Evolutionary conservation across 2,329 filamentous ascomycete species (phyloP), one percentile per base, ranked within the genome.

Genomic region (Fusarium sp.): DNA sequence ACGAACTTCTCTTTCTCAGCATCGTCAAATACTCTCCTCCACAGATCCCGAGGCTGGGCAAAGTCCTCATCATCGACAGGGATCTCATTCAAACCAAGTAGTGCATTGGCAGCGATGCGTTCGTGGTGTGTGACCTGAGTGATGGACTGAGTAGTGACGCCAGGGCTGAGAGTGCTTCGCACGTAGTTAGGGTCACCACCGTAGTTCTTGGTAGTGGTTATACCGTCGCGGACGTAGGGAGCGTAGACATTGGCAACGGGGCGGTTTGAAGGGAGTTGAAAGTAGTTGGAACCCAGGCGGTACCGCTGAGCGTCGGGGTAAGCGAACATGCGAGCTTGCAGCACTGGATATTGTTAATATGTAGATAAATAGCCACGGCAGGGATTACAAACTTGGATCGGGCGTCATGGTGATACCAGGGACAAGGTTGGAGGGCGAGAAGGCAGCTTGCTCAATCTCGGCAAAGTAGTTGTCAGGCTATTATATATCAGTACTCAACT

Each of bases 131-230:
- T 29, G 38, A 59, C 50, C 18, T 59, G 59, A 7, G 53, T 62
- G 20, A 62, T 59, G 8, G 59, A 51, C 8, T 62, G 59, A 6
- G 44, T 29, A 2, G 45, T 44, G 2, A 62, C 20, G 12, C 54
- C 53, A 2, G 59, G 59, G 20, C 59, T 59, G 6, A 62, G 34
- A 18, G 59, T 62, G 38, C 54, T 62, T 44, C 53, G 34, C 1
- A 59, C 59, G 16, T 59, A 62, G 54, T 59, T 62, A 3, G 54
- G 44, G 6, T 62, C 59, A 2, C 54, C 55, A 0, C 59, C 45
- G n/a, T 62, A 59, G 45, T 62, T 62, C 34, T 51, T 50, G 34
- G 59, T 59, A 8, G 59, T 59, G 29, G 54, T 62, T 16, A 62
- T 27, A 2, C 59, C 54, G 4, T 62, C 59, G 6, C 59, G 54